Base-by-base conservation (phyloP, 164 flowering plant genomes). In the Vitis rotundifolia region DNA sequence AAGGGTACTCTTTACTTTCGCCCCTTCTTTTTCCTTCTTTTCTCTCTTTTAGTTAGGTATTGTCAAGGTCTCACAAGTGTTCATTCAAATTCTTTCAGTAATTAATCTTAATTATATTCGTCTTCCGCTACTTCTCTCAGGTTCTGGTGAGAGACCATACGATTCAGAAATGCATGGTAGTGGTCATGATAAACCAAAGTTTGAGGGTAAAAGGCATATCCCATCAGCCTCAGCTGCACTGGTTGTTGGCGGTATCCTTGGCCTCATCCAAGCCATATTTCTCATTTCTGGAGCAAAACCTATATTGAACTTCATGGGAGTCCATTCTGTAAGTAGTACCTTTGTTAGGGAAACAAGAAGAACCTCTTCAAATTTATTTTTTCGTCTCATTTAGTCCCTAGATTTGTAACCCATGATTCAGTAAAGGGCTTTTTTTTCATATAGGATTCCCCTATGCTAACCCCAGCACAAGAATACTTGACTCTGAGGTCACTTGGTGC, bases 141-240 rank as follows among this genome's bases (percentile, higher is more conserved):
- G 68, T 74, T 47, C 83, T 49, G 63, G 47, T 37, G 69, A 72
- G 59, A 49, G 15, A 28, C 50, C 15, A 13, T 37, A 11, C 49
- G 64, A 72, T 15, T 57, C 72, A 58, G 66, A 75, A 26, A 7
- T 64, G 22, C 65, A 49, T 58, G 55, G 31, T 5, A 71, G 56
- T 26, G 69, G 68, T 69, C 77, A 72, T 26, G 68, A 74, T 56
- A 55, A 69, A 48, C 31, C 3, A 9, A 76, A 80, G 50, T 9
- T 28, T 26, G 71, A 68, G 76, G 7, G 61, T 63, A 13, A 61
- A 66, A 75, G 82, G 68, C 72, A 74, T 44, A 83, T 83, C n/a
- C 80, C 90, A 16, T 85, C 90, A 22, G 90, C 90, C 49, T 87
- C 88, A 16, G 73, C 90, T 29, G 88, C 90, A 12, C 49, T 87